A percentile compares a stretch with the other conserved stretches of the same genome.
Conservation (phyloP, 148 eudicot genomes). For the Rhododendron ovatum region DNA sequence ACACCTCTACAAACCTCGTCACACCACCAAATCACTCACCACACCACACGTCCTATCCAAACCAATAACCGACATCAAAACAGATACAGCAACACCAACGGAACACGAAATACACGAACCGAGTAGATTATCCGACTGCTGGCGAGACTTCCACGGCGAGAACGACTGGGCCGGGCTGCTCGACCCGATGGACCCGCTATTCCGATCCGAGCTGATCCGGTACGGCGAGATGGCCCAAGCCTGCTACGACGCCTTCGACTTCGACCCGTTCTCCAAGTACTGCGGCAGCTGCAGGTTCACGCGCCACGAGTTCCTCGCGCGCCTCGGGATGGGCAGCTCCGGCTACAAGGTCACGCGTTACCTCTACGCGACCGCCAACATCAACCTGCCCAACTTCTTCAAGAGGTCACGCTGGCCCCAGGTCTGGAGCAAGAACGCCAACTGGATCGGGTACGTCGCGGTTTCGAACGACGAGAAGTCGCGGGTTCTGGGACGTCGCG, state of each 20-base stretch:
- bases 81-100: background rate
- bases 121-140: conserved; percentile 18
- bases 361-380: conserved; percentile 51
- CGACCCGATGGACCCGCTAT: conserved; percentile 49
- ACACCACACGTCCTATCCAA: background rate
- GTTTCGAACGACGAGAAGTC: conserved; percentile 63
- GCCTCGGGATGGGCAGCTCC: conserved; percentile 27
- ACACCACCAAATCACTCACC: background rate
- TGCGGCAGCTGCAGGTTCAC: conserved; percentile 53
- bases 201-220: conserved; percentile 50
- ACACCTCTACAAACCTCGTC: background rate
- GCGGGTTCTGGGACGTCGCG: conserved; percentile 53
- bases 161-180: conserved; percentile 66
- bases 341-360: conserved; percentile 59
- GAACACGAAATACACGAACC: background rate
- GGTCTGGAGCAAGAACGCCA: conserved; percentile 57
- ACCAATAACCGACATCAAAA: background rate
- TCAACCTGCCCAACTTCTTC: conserved; percentile 56
- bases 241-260: conserved; percentile 71
- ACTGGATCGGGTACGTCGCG: conserved; percentile 77
- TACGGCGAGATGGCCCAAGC: conserved; percentile 86
- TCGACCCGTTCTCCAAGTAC: conserved; percentile 57
- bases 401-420: conserved; percentile 59
- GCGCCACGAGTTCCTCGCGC: conserved; percentile 28
- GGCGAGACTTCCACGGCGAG: conserved; percentile 63